A percentile compares a stretch with the other conserved stretches of the same genome.
These are phyloP conservation scores for Adiantum capillusveneris DNA, from an alignment of 75 land plant species.

Conservation along the genomic window DNA sequence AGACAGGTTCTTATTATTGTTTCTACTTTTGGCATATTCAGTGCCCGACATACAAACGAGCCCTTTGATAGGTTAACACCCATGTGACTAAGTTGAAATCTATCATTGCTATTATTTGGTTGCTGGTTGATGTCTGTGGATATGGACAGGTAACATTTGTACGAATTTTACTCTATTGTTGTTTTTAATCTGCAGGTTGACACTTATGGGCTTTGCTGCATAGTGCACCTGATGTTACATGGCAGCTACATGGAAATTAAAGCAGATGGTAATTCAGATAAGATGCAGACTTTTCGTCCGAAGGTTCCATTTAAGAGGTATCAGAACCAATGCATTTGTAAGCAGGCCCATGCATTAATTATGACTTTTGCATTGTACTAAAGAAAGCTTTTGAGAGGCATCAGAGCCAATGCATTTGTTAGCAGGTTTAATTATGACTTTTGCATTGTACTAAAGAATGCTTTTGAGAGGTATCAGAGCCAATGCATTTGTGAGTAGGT, in stretches of 20 bases:
- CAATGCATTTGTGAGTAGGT: background rate
- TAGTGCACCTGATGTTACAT: slow-evolving; percentile 87
- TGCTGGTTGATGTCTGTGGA: too few species aligned
- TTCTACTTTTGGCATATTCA: too few species aligned
- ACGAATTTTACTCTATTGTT: too few species aligned
- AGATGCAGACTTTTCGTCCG: slow-evolving; percentile 43
- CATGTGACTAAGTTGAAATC: too few species aligned
- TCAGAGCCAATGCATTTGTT: background rate
- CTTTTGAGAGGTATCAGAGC: slow-evolving; percentile 57
- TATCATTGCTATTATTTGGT: too few species aligned
- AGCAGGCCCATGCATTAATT: background rate
- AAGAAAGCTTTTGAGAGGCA: slow-evolving; percentile 76
- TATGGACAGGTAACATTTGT: too few species aligned
- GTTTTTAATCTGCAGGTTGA: slow-evolving; percentile 50
- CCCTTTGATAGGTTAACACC: too few species aligned
- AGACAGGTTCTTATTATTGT: too few species aligned
- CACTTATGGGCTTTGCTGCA: slow-evolving; percentile 83
- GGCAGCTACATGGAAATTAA: slow-evolving; percentile 73
- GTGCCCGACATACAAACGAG: too few species aligned
- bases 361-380: slow-evolving; percentile 10
- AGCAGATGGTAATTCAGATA: slow-evolving; percentile 35
- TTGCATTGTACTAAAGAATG: slow-evolving; percentile 38
- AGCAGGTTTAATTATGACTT: background rate
- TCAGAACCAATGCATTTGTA: background rate
- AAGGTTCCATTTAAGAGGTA: slow-evolving; percentile 79